phyloP scores from a whole-genome alignment of 2,329 filamentous ascomycete species.

The Botrytis byssoidea region DNA sequence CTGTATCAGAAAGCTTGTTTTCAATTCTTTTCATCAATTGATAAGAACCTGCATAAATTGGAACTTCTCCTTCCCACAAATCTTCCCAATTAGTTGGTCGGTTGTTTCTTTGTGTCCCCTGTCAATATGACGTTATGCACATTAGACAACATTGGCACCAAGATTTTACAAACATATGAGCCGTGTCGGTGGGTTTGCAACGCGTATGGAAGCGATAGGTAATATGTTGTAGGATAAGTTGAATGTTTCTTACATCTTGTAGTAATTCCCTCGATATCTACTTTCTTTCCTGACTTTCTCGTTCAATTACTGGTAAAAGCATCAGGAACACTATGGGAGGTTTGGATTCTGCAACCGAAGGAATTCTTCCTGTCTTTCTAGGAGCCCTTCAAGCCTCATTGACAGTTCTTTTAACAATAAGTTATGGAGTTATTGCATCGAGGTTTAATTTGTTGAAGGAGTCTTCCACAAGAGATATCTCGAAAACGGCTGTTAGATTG shows the following conservation, averaged over 20 bases:
- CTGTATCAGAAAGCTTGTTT: not conserved
- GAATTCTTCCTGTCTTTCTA: slow-evolving; percentile 43
- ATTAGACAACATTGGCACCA: not conserved
- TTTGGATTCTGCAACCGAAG: slow-evolving; percentile 17
- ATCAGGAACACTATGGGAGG: not conserved
- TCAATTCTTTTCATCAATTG: not conserved
- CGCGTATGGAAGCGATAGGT: not conserved
- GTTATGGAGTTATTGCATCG: slow-evolving; percentile 45
- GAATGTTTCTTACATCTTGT: not conserved
- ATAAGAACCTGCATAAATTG: not conserved
- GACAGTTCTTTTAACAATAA: slow-evolving; percentile 49
- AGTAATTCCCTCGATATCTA: no score
- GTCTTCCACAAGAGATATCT: slow-evolving; percentile 43
- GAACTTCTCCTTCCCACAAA: not conserved
- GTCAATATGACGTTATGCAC: slow-evolving; percentile 8
- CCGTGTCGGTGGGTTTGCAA: not conserved
- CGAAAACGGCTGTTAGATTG: slow-evolving; percentile 47
- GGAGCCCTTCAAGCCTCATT: slow-evolving; percentile 48
- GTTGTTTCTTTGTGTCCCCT: not conserved
- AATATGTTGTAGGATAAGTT: not conserved
- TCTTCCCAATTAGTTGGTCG: not conserved
- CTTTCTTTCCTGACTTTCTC: not conserved
- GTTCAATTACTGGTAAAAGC: not conserved
- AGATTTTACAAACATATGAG: not conserved
- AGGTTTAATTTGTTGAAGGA: slow-evolving; percentile 42